Conservation (phyloP, 2,329 filamentous ascomycete species). For the Cordyceps farinosa region DNA sequence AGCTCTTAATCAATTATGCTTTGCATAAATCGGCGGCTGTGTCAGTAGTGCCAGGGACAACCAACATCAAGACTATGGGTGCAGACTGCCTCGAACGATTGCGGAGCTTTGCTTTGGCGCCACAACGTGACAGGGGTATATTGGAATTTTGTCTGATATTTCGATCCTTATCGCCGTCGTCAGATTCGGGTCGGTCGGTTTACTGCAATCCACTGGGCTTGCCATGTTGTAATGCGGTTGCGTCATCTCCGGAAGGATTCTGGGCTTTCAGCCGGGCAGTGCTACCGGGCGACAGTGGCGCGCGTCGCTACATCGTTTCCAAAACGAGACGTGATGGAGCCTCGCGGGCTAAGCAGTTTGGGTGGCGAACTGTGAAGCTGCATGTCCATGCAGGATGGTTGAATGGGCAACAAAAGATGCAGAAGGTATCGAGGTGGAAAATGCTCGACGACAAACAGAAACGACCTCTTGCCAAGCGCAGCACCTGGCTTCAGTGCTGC, state of each 20-base stretch:
- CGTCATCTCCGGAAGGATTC: not conserved
- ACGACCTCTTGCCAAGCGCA: not conserved
- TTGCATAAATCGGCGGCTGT: too few relatives aligned
- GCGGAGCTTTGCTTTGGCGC: not conserved
- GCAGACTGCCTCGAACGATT: not conserved
- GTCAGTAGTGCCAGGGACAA: too few relatives aligned
- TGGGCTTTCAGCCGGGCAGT: not conserved
- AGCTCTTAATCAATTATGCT: too few relatives aligned
- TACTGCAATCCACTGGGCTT: not conserved
- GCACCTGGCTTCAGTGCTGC: not conserved
- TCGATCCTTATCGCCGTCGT: not conserved
- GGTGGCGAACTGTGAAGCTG: not conserved
- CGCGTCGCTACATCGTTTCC: not conserved
- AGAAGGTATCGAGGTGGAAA: not conserved
- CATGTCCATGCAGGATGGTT: not conserved
- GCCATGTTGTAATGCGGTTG: not conserved
- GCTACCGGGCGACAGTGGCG: not conserved
- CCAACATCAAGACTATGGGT: not conserved
- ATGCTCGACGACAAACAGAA: not conserved
- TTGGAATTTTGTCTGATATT: not conserved
- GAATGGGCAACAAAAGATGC: too few relatives aligned
- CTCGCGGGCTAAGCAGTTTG: not conserved
- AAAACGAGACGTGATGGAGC: not conserved
- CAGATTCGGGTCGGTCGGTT: conserved; percentile 10
- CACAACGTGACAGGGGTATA: not conserved